These are phyloP conservation scores for Leptographium procerum DNA, from an alignment of 2,329 filamentous ascomycete species.

Conservation along the genomic window DNA sequence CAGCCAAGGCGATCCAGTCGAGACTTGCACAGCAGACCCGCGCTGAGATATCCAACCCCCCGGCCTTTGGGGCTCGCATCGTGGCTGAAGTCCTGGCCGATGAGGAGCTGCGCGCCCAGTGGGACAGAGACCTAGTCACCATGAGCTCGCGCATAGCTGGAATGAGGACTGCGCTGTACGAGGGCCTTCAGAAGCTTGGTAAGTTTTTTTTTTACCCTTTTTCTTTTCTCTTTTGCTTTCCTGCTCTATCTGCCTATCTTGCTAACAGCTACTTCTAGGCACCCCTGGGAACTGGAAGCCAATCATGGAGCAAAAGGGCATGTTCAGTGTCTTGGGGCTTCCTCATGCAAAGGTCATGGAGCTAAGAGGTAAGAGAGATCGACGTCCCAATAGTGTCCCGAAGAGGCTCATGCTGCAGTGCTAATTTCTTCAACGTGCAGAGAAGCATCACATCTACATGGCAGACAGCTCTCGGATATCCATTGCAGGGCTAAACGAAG, in stretches of 20 bases:
- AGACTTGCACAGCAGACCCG: slow-evolving; percentile 93
- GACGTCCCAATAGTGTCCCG: background rate
- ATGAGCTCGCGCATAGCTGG: slow-evolving; percentile 91
- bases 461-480: background rate
- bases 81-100: slow-evolving; percentile 77
- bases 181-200: slow-evolving; percentile 21
- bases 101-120: slow-evolving; percentile 65
- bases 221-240: background rate
- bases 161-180: slow-evolving; percentile 71
- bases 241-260: no score
- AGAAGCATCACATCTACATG: background rate
- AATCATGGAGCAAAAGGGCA: background rate
- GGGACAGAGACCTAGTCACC: slow-evolving; percentile 79
- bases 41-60: slow-evolving; percentile 93
- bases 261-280: background rate
- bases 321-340: background rate
- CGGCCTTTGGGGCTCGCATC: slow-evolving; percentile 83
- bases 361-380: background rate
- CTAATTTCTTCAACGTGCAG: background rate
- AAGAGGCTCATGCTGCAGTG: no score
- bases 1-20: slow-evolving; percentile 55
- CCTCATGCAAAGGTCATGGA: background rate
- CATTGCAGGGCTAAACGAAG: background rate
- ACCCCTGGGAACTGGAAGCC: background rate
- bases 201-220: background rate